Conservation (phyloP, 108 stramenopile genomes). For the Cyclotella sp. region DNA sequence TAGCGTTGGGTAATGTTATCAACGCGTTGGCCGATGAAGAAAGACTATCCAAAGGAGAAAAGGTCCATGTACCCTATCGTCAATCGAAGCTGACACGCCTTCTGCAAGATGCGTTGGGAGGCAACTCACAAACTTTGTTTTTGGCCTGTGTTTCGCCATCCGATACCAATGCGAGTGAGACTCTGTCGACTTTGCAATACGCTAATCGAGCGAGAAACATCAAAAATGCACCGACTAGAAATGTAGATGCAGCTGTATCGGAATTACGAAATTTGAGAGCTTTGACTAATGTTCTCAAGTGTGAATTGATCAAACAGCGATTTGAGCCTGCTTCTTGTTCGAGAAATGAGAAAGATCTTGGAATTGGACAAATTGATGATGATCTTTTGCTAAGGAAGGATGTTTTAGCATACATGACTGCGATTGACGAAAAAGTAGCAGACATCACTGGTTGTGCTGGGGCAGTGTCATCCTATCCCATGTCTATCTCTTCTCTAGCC, state of each 20-base stretch:
- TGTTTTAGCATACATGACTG: conserved; percentile 63
- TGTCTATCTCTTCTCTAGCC: neutral
- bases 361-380: conserved; percentile 59
- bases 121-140: conserved; percentile 93
- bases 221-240: conserved; percentile 82
- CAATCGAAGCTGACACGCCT: conserved; percentile 95
- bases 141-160: conserved; percentile 92
- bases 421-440: conserved; percentile 52
- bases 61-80: conserved; percentile 84
- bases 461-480: conserved; percentile 18
- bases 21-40: conserved; percentile 95
- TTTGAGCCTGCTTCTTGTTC: conserved; percentile 53
- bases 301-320: conserved; percentile 66
- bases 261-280: conserved; percentile 87
- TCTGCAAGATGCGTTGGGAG: conserved; percentile 94
- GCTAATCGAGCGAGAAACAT: conserved; percentile 97
- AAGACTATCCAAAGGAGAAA: conserved; percentile 65
- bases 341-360: neutral
- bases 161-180: conserved; percentile 90
- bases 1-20: conserved; percentile 97
- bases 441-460: conserved; percentile 30
- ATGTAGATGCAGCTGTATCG: conserved; percentile 76
- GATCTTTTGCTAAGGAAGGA: conserved; percentile 65
- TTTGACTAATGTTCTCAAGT: conserved; percentile 67
- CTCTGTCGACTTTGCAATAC: conserved; percentile 91